Base-by-base conservation (phyloP, 2,329 filamentous ascomycete species). In the Xylaria sp. region DNA sequence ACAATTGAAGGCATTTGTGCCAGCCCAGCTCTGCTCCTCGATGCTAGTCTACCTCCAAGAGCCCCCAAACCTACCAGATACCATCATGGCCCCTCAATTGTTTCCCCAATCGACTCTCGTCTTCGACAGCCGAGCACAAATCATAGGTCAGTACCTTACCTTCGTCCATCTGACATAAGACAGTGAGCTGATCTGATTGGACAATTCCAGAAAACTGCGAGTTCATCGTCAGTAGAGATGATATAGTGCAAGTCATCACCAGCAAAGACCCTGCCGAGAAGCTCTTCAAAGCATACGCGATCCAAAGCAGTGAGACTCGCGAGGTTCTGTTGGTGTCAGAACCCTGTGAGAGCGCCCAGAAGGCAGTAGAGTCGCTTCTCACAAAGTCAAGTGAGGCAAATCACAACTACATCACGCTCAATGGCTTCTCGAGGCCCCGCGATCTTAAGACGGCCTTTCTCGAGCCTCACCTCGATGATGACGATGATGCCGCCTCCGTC, bases 151-250 rank as follows among this genome's bases (percentile, higher is more conserved):
- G 74, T 67, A 8, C n/a, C 37, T 39, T 52, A 18, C 41, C 41
- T 37, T 37, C 34, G 34, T 37, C 34, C 23, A 18, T 65, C 61
- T 62, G 37, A 67, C 51, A 50, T 65, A 54, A 62, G 39, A 23
- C 34, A 50, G 58, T 60, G 6, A 15, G 28, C 20, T 25, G 39
- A 63, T 54, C 63, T 69, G 13, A 65, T 59, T 69, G 41, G 61
- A n/a, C 37, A 55, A 66, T 71, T 66, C 63, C 37, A 75, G 76
- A 77, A 15, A 79, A 79, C 61, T 78, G 77, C 72, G 74, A 77
- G 57, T 79, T 78, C 65, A 63, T 79, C 66, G 65, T 74, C 18
- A 60, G 50, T 28, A 76, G 72, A 60, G 71, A 75, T 69, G 77
- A 77, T 56, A 66, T 69, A 13, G 67, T 79, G 56, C 67, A 71